Evolutionary conservation across 1,284 basidiomycete species (phyloP).

Genomic region (Malassezia pachydermatis): DNA sequence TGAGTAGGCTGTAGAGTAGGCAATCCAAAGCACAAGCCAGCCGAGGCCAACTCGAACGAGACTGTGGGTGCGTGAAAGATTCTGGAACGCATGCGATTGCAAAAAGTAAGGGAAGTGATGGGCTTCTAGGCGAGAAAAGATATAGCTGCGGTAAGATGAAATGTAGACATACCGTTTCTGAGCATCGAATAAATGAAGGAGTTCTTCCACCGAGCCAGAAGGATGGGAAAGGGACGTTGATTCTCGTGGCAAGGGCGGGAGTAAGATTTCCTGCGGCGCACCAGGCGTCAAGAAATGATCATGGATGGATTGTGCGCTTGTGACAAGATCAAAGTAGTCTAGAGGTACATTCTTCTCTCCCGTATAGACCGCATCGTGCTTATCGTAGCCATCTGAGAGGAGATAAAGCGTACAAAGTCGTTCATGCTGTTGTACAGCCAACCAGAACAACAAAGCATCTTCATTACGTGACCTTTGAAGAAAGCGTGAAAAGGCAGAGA

Average conservation of each 20-base stretch:
- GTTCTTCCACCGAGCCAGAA: too few species aligned
- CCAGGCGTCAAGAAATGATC: constrained; percentile 69
- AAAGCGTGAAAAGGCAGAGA: constrained; percentile 81
- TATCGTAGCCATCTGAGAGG: neutral
- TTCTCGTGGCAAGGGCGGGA: too few species aligned
- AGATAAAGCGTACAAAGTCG: constrained; percentile 45
- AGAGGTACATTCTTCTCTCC: constrained; percentile 73
- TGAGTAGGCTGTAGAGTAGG: constrained; percentile 74
- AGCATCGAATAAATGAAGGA: constrained; percentile 91
- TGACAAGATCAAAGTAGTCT: constrained; percentile 74
- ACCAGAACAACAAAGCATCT: constrained; percentile 94
- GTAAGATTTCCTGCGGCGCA: constrained; percentile 46
- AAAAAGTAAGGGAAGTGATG: constrained; percentile 88
- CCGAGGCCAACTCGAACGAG: constrained; percentile 64
- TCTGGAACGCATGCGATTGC: constrained; percentile 89
- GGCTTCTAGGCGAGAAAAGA: constrained; percentile 15
- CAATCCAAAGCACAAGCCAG: constrained; percentile 80
- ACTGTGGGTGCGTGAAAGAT: constrained; percentile 79
- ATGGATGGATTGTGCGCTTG: constrained; percentile 88
- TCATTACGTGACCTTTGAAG: constrained; percentile 75
- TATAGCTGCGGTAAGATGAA: constrained; percentile 50
- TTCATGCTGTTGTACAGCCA: constrained; percentile 97
- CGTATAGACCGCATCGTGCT: too few species aligned
- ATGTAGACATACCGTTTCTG: constrained; percentile 87
- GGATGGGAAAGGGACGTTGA: too few species aligned